A percentile compares a stretch with the other conserved stretches of the same genome.
phyloP scores from a whole-genome alignment of 2,329 filamentous ascomycete species.

The Zymoseptoria passerinii region DNA sequence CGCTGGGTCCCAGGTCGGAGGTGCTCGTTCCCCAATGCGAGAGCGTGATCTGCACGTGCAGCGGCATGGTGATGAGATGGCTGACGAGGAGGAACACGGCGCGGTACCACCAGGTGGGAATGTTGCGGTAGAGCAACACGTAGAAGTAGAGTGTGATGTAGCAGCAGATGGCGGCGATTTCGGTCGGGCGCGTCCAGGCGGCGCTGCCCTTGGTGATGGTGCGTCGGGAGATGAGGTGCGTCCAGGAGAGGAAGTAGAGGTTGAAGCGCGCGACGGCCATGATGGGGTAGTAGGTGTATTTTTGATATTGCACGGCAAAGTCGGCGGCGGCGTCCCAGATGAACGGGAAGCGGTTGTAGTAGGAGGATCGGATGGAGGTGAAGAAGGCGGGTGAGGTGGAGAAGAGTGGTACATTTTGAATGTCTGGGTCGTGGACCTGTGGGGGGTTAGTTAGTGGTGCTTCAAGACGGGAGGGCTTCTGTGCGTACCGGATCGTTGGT shows the following conservation, averaged over 20 bases:
- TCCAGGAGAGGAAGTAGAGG: conserved; percentile 59
- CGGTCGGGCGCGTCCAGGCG: conserved; percentile 59
- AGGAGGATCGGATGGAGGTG: conserved; percentile 53
- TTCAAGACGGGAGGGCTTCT: neutral
- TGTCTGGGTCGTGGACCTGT: conserved; percentile 35
- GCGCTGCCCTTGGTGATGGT: conserved; percentile 52
- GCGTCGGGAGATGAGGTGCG: conserved; percentile 51
- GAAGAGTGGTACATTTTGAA: conserved; percentile 69
- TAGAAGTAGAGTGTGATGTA: conserved; percentile 65
- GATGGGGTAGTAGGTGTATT: conserved; percentile 59
- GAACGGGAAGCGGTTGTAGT: conserved; percentile 57
- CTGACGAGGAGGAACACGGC: conserved; percentile 56
- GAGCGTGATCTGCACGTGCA: conserved; percentile 65
- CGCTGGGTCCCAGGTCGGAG: conserved; percentile 52
- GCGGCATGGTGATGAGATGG: conserved; percentile 57
- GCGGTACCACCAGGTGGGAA: conserved; percentile 52
- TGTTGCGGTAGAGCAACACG: conserved; percentile 49
- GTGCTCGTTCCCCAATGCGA: conserved; percentile 67
- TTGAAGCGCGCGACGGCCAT: conserved; percentile 64
- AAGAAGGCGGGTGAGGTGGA: conserved; percentile 76
- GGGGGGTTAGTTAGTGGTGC: neutral
- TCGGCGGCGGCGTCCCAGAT: conserved; percentile 60
- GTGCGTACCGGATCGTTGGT: conserved; percentile 56
- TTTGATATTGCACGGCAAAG: conserved; percentile 52
- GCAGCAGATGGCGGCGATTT: conserved; percentile 52